Conservation (phyloP, 2,329 filamentous ascomycete genomes). For the Sphaerostilbella broomeana region DNA sequence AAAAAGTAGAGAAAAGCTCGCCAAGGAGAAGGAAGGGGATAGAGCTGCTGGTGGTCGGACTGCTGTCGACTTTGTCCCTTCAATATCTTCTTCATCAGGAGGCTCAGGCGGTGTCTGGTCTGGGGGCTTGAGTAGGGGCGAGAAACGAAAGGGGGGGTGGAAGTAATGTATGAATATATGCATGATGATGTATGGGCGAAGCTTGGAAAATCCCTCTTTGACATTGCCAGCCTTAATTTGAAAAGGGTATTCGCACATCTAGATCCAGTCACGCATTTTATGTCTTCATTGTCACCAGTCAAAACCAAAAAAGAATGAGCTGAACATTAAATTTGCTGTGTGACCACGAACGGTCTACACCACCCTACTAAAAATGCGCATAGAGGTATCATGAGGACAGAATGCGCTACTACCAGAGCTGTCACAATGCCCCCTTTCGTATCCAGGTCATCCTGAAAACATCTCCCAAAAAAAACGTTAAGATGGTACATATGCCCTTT, state of each 20-base stretch:
- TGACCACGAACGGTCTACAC: constrained; percentile 5
- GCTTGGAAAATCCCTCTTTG: too few relatives aligned
- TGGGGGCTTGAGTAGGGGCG: constrained; percentile 21
- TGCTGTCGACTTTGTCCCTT: constrained; percentile 45
- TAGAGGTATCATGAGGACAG: constrained; percentile 28
- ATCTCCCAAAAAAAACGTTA: constrained; percentile 9
- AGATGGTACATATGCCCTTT: constrained; percentile 5
- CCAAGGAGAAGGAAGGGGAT: constrained; percentile 39
- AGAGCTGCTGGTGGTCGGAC: constrained; percentile 34
- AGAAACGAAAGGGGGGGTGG: constrained; percentile 32
- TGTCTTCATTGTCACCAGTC: not conserved
- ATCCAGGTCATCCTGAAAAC: constrained; percentile 6
- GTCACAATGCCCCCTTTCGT: constrained; percentile 9
- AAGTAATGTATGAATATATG: constrained; percentile 16
- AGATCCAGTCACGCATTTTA: too few relatives aligned
- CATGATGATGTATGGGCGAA: not conserved
- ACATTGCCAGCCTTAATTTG: too few relatives aligned
- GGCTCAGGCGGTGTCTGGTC: constrained; percentile 9
- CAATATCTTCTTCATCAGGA: constrained; percentile 19
- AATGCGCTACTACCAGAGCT: constrained; percentile 18
- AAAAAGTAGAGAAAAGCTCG: constrained; percentile 40
- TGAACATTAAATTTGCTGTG: constrained; percentile 16
- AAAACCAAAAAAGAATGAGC: constrained; percentile 3
- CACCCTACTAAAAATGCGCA: constrained; percentile 15
- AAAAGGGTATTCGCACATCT: too few relatives aligned